phyloP scores from a whole-genome alignment of 768 basidiomycete species.

The Cystofilobasidium bisporidii region DNA sequence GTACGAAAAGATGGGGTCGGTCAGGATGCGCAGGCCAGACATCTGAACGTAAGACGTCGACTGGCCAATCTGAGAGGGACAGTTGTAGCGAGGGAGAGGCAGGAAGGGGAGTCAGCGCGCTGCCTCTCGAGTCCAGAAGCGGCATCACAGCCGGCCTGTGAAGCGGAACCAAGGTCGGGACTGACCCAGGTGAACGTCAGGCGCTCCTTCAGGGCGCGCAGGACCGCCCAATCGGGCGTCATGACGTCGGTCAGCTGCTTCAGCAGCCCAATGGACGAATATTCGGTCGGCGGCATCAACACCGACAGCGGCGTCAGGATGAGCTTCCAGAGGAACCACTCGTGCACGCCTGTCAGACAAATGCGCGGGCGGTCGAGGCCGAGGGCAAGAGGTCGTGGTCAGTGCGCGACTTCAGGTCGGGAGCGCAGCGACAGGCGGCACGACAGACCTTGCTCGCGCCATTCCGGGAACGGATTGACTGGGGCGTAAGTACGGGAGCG shows the following conservation, averaged over 20 bases:
- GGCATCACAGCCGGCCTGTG: too few species aligned
- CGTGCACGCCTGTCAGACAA: constrained; percentile 17
- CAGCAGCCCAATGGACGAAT: constrained; percentile 15
- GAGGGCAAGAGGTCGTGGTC: neutral
- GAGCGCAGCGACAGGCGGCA: neutral
- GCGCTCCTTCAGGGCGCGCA: constrained; percentile 3
- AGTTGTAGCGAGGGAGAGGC: neutral
- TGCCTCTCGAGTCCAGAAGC: too few species aligned
- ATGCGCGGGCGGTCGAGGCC: too few species aligned
- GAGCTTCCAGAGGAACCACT: constrained; percentile 20
- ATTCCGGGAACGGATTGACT: constrained; percentile 26
- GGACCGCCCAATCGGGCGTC: constrained; percentile 7
- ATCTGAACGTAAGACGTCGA: constrained; percentile 40
- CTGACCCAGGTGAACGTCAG: constrained; percentile 23
- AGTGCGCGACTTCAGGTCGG: neutral
- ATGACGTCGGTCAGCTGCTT: constrained; percentile 18
- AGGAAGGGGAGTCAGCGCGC: constrained; percentile 30
- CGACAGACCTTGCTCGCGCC: constrained; percentile 26
- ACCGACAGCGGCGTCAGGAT: constrained; percentile 8
- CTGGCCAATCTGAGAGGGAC: constrained; percentile 37
- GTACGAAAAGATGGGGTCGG: constrained; percentile 39
- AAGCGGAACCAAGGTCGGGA: too few species aligned
- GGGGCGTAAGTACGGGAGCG: neutral
- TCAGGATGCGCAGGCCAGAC: constrained; percentile 37
- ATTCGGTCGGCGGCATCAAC: constrained; percentile 13